A percentile compares a stretch with the other conserved stretches of the same genome.
These are phyloP conservation scores for Pulicaria dysenterica DNA, from an alignment of 129 eudicot species.

Conservation along the genomic window DNA sequence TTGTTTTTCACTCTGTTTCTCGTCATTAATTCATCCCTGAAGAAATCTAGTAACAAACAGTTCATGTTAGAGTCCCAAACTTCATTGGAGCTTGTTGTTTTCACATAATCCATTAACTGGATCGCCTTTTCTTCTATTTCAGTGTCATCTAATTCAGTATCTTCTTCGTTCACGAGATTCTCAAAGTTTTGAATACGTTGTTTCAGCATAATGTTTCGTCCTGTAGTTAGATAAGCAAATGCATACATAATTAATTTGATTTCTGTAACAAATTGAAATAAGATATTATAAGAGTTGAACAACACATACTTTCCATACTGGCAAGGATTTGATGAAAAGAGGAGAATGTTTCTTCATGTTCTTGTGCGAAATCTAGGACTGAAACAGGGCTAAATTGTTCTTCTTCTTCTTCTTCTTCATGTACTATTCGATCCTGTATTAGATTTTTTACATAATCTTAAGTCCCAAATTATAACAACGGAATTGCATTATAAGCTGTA, in stretches of 20 bases:
- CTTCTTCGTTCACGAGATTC: slow-evolving; percentile 20
- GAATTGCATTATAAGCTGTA: neutral
- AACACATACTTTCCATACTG: slow-evolving; percentile 38
- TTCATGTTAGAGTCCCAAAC: slow-evolving; percentile 20
- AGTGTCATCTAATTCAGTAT: neutral
- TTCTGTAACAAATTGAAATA: neutral
- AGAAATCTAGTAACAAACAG: slow-evolving; percentile 51
- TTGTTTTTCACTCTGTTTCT: slow-evolving; percentile 23
- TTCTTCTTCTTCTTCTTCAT: slow-evolving; percentile 50
- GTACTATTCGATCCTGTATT: slow-evolving; percentile 30
- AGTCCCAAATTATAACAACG: slow-evolving; percentile 3
- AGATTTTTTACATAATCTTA: neutral
- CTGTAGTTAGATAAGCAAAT: slow-evolving; percentile 24
- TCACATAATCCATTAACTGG: slow-evolving; percentile 34
- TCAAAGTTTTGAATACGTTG: slow-evolving; percentile 43
- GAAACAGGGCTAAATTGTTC: slow-evolving; percentile 80
- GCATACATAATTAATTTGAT: slow-evolving; percentile 8
- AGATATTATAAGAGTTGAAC: neutral
- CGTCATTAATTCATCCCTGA: slow-evolving; percentile 39
- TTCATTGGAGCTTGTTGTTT: slow-evolving; percentile 17
- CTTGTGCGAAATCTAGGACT: slow-evolving; percentile 60
- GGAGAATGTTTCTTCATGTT: slow-evolving; percentile 41
- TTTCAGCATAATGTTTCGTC: slow-evolving; percentile 44
- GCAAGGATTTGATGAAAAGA: slow-evolving; percentile 41
- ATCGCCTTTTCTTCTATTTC: slow-evolving; percentile 48